phyloP scores from a whole-genome alignment of 192 early-diverging fungal genomes.

The Coemansia javaensis region DNA sequence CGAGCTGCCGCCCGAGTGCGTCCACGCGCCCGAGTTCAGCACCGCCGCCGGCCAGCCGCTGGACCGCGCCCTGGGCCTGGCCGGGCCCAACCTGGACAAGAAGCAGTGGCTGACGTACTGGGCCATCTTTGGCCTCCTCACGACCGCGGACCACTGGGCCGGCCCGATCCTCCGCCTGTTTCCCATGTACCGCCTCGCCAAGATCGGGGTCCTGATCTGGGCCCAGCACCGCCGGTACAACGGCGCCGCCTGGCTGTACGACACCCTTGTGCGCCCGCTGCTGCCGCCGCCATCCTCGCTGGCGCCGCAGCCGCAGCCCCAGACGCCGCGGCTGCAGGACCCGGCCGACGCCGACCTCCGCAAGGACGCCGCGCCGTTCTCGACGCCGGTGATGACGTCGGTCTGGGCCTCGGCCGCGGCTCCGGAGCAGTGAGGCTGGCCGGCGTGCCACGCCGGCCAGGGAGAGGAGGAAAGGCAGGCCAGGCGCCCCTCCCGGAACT shows the following conservation, averaged over 20 bases:
- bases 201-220: slow-evolving; percentile 42
- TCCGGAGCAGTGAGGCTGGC: no score
- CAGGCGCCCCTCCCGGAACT: no score
- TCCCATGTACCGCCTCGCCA: slow-evolving; percentile 43
- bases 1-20: neutral
- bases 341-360: neutral
- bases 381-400: slow-evolving; percentile 18
- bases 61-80: slow-evolving; percentile 22
- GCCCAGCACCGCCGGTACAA: slow-evolving; percentile 48
- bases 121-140: slow-evolving; percentile 43
- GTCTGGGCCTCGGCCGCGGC: slow-evolving; percentile 20
- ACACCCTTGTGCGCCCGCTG: slow-evolving; percentile 36
- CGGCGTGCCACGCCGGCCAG: no score
- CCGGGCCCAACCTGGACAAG: slow-evolving; percentile 32
- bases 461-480: no score
- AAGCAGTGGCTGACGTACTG: slow-evolving; percentile 52
- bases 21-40: neutral
- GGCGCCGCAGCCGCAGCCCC: neutral
- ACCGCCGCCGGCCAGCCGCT: neutral
- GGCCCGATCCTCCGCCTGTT: slow-evolving; percentile 41
- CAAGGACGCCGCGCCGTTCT: slow-evolving; percentile 2
- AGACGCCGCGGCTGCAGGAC: neutral
- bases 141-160: slow-evolving; percentile 48
- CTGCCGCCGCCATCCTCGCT: slow-evolving; percentile 27
- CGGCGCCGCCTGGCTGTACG: slow-evolving; percentile 46